Evolutionary conservation across 768 basidiomycete species (phyloP).

Genomic region (Podaxis pistillaris): DNA sequence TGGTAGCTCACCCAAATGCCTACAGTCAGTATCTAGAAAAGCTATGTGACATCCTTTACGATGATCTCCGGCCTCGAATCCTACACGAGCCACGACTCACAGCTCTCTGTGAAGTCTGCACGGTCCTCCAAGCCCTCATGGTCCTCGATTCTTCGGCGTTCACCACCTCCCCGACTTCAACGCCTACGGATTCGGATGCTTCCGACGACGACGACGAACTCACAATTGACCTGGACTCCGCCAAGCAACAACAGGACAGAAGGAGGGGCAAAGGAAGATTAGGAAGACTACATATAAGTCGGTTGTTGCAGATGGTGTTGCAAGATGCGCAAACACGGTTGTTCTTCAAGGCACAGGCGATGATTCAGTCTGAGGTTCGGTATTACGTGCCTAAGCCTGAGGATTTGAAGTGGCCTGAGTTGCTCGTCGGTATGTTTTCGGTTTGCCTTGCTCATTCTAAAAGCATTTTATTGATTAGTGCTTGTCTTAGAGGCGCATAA

Average conservation of each 20-base stretch:
- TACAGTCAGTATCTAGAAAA: constrained; percentile 83
- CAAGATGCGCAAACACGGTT: constrained; percentile 96
- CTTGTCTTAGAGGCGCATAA: background rate
- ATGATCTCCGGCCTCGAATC: constrained; percentile 93
- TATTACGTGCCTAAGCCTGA: constrained; percentile 75
- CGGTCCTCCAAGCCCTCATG: constrained; percentile 94
- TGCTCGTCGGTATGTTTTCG: constrained; percentile 59
- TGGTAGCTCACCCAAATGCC: background rate
- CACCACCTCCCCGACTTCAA: constrained; percentile 18
- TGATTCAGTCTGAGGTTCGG: constrained; percentile 86
- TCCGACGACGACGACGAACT: constrained; percentile 31
- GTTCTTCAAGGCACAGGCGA: constrained; percentile 93
- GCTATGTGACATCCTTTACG: constrained; percentile 92
- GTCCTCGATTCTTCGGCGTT: constrained; percentile 70
- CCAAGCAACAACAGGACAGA: constrained; percentile 18
- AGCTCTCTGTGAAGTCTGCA: constrained; percentile 92
- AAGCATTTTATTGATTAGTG: background rate
- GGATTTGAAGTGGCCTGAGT: constrained; percentile 86
- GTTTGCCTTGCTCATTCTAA: background rate
- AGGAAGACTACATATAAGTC: constrained; percentile 68
- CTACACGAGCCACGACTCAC: constrained; percentile 88
- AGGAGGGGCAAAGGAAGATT: constrained; percentile 31
- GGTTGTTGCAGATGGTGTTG: constrained; percentile 82
- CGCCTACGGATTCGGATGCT: constrained; percentile 17
- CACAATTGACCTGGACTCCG: constrained; percentile 35